Conservation (phyloP, 139 green algal genomes). For the Chlamydomonas eustigma region DNA sequence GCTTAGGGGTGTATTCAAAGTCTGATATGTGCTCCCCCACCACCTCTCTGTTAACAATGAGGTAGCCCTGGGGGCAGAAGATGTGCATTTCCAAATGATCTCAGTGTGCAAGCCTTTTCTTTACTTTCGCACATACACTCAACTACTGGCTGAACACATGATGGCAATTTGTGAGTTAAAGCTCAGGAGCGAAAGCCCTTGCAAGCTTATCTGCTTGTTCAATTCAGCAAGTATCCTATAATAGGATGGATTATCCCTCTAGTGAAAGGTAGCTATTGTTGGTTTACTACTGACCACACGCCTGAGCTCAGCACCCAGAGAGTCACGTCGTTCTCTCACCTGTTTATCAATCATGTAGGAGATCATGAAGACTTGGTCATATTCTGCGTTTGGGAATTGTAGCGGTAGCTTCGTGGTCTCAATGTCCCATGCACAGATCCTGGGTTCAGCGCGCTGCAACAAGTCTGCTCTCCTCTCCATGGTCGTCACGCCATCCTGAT, state of each 20-base stretch:
- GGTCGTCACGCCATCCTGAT: conserved; percentile 48
- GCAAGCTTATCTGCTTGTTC: too few species aligned
- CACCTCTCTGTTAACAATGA: conserved; percentile 92
- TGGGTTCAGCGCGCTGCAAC: conserved; percentile 73
- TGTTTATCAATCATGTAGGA: conserved; percentile 96
- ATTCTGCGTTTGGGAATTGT: conserved; percentile 95
- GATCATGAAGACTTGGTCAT: conserved; percentile 98
- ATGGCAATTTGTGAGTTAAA: too few species aligned
- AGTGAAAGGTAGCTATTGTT: too few species aligned
- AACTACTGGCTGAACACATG: too few species aligned
- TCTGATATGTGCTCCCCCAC: conserved; percentile 85
- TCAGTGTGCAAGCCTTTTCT: too few species aligned
- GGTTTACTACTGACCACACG: too few species aligned
- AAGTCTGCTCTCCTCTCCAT: conserved; percentile 72
- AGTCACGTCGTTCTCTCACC: neutral
- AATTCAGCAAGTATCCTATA: too few species aligned
- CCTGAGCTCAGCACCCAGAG: too few species aligned
- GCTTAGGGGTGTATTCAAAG: conserved; percentile 97
- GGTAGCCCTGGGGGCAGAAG: conserved; percentile 90
- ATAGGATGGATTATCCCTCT: too few species aligned
- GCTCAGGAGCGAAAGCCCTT: too few species aligned
- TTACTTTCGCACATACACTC: too few species aligned
- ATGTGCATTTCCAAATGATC: neutral
- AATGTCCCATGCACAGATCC: conserved; percentile 97
- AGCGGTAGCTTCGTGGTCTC: conserved; percentile 98